These are phyloP conservation scores for Boletellus emodensis DNA, from an alignment of 768 basidiomycete species.

Conservation along the genomic window DNA sequence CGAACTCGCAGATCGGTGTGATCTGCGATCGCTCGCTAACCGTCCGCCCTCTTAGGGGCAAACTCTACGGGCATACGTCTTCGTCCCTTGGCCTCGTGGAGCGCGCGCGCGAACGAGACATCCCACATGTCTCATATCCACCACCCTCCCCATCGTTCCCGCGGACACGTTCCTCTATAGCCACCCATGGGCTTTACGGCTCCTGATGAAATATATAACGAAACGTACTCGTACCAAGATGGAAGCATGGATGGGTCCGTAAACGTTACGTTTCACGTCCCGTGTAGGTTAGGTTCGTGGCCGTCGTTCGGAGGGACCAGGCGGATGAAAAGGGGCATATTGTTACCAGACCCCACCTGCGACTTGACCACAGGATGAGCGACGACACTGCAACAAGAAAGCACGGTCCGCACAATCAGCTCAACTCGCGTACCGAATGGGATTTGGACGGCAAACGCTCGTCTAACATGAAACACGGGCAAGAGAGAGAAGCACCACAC, in stretches of 20 bases:
- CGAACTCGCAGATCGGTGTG: slow-evolving; percentile 9
- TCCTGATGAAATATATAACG: slow-evolving; percentile 21
- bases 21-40: slow-evolving; percentile 9
- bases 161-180: slow-evolving; percentile 15
- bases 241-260: slow-evolving; percentile 1
- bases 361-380: slow-evolving; percentile 58
- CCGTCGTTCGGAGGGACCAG: slow-evolving; percentile 20
- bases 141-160: slow-evolving; percentile 17
- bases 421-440: slow-evolving; percentile 6
- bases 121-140: slow-evolving; percentile 22
- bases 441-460: slow-evolving; percentile 8
- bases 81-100: slow-evolving; percentile 1
- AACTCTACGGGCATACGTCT: neutral
- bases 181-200: slow-evolving; percentile 9
- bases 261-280: slow-evolving; percentile 15
- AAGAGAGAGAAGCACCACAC: slow-evolving; percentile 14
- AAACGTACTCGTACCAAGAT: slow-evolving; percentile 12
- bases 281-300: slow-evolving; percentile 5
- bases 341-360: slow-evolving; percentile 50
- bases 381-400: slow-evolving; percentile 38
- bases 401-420: slow-evolving; percentile 13
- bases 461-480: slow-evolving; percentile 18
- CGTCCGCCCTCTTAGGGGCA: slow-evolving; percentile 6
- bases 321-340: slow-evolving; percentile 55
- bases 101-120: neutral